Evolutionary conservation across 192 early-diverging fungal genomes (phyloP).

Genomic region (Diversispora epigaea): DNA sequence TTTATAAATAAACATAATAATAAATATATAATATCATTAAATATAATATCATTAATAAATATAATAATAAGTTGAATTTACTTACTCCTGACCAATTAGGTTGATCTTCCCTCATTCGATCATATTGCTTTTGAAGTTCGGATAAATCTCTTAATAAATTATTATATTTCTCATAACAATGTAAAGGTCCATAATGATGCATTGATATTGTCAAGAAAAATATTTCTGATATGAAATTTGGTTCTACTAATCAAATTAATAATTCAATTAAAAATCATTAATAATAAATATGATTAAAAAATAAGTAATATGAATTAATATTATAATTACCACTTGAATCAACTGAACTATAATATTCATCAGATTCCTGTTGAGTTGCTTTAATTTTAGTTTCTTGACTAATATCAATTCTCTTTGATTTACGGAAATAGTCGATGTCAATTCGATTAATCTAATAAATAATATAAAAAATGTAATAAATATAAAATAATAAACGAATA

Average conservation of each 20-base stretch:
- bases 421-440: constrained; percentile 69
- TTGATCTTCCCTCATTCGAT: constrained; percentile 59
- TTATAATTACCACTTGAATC: neutral
- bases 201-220: constrained; percentile 80
- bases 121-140: constrained; percentile 69
- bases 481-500: neutral
- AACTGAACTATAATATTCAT: constrained; percentile 52
- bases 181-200: constrained; percentile 79
- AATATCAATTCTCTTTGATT: constrained; percentile 58
- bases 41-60: neutral
- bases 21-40: neutral
- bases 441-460: constrained; percentile 62
- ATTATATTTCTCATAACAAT: constrained; percentile 67
- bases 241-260: neutral
- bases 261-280: neutral
- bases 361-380: constrained; percentile 66
- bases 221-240: constrained; percentile 88
- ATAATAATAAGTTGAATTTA: constrained; percentile 30
- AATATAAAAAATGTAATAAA: neutral
- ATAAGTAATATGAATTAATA: neutral
- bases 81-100: constrained; percentile 37
- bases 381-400: constrained; percentile 79
- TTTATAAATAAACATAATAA: too few relatives aligned
- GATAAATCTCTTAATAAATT: constrained; percentile 64
- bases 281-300: neutral